Evolutionary conservation across 192 early-diverging fungal species (phyloP).

Genomic region (Obelidium mucronatum): DNA sequence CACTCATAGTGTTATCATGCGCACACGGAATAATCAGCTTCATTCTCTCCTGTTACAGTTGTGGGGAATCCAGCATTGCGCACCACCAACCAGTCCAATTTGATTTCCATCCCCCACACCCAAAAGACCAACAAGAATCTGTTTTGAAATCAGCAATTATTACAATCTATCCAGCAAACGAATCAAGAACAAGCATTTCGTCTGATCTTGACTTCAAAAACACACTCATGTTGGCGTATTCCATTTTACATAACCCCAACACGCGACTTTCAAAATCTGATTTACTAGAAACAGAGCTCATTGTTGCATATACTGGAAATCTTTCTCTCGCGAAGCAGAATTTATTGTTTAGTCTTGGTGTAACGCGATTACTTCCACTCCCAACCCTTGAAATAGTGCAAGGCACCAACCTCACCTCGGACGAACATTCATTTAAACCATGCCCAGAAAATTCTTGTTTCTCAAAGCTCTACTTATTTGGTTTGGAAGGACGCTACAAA

Average conservation of each 20-base stretch:
- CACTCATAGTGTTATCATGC: not conserved
- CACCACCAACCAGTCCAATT: not conserved
- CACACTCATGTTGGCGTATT: conserved; percentile 1
- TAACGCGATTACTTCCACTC: not conserved
- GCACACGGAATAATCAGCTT: not conserved
- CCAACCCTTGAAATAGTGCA: not conserved
- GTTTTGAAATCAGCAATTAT: not conserved
- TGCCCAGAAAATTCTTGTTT: conserved; percentile 12
- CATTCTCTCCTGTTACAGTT: not conserved
- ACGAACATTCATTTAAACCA: not conserved
- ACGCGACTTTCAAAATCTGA: not conserved
- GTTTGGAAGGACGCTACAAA: not conserved
- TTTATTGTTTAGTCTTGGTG: not conserved
- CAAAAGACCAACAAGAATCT: not conserved
- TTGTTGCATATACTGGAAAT: conserved; percentile 8
- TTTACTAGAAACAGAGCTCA: not conserved
- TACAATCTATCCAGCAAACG: not conserved
- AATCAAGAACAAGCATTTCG: not conserved
- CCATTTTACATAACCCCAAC: not conserved
- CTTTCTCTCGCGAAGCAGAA: not conserved
- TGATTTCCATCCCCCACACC: not conserved
- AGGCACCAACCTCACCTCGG: too few relatives aligned
- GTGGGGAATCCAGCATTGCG: not conserved
- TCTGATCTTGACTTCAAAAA: not conserved
- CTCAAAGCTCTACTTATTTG: conserved; percentile 4